Conservation (phyloP, 1,139 yeast genomes). For the Citeromyces hawaiiensis region DNA sequence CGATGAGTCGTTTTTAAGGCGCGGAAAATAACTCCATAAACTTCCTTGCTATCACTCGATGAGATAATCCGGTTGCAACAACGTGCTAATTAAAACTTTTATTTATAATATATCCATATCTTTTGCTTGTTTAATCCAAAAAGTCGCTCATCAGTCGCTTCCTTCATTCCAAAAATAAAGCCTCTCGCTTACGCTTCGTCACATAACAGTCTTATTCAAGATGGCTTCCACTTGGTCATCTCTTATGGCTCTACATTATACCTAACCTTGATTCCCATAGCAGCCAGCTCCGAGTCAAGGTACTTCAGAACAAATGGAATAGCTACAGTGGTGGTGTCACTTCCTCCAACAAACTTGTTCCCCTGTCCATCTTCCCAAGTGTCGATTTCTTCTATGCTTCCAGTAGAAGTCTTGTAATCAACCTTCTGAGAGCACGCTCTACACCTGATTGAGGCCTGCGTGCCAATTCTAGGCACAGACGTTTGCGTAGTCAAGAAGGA, state of each 20-base stretch:
- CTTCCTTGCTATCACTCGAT: no score
- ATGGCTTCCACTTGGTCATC: constrained; percentile 2
- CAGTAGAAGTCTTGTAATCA: constrained; percentile 23
- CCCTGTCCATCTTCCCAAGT: constrained; percentile 99
- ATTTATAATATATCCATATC: no score
- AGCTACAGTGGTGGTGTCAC: constrained; percentile 83
- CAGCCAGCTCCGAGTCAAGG: constrained; percentile 88
- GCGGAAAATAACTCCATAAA: no score
- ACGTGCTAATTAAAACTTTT: no score
- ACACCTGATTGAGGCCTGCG: constrained; percentile 68
- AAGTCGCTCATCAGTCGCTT: no score
- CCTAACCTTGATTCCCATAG: constrained; percentile 94
- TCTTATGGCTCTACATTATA: constrained; percentile 63
- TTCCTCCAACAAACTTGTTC: constrained; percentile 82
- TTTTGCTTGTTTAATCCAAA: neutral
- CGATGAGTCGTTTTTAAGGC: no score
- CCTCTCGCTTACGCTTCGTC: no score
- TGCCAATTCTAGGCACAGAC: constrained; percentile 84
- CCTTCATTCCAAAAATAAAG: no score
- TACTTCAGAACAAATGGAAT: constrained; percentile 94
- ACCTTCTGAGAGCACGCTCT: constrained; percentile 78
- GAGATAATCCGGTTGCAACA: no score
- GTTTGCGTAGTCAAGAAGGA: constrained; percentile 80
- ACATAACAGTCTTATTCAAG: neutral
- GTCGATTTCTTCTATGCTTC: constrained; percentile 53